Conservation (phyloP, 2,329 filamentous ascomycete species). For the Cercospora zeae-maydis region DNA sequence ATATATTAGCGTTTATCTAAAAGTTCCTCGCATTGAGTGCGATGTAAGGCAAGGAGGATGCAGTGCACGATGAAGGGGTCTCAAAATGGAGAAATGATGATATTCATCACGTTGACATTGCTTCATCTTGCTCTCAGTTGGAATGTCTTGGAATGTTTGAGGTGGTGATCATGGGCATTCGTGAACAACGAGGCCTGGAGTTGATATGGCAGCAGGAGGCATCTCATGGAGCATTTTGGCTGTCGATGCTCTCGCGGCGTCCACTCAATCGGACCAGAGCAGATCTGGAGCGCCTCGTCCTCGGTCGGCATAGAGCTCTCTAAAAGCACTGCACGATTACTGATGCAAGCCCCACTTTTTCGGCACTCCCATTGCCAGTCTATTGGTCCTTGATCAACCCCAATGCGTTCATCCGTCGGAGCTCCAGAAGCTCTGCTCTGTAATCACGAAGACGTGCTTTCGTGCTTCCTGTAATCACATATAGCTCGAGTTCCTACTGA, state of each 20-base stretch:
- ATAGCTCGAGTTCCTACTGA: background rate
- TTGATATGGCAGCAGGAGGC: no score
- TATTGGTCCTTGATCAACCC: background rate
- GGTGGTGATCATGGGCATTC: background rate
- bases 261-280: background rate
- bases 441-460: slow-evolving; percentile 5
- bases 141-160: no score
- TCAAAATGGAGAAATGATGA: background rate
- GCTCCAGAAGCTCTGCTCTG: slow-evolving; percentile 3
- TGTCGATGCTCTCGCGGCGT: no score
- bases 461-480: background rate
- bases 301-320: background rate
- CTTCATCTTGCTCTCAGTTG: background rate
- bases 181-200: no score
- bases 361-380: background rate
- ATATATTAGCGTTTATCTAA: background rate
- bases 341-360: slow-evolving; percentile 3
- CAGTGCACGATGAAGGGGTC: background rate
- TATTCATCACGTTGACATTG: background rate
- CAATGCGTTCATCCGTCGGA: background rate
- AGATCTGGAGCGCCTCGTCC: background rate
- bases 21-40: background rate
- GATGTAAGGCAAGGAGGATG: background rate
- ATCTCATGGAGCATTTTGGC: no score
- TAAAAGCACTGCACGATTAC: background rate